Base-by-base conservation (phyloP, 2,329 filamentous ascomycete species). In the Pleomassaria siparia region DNA sequence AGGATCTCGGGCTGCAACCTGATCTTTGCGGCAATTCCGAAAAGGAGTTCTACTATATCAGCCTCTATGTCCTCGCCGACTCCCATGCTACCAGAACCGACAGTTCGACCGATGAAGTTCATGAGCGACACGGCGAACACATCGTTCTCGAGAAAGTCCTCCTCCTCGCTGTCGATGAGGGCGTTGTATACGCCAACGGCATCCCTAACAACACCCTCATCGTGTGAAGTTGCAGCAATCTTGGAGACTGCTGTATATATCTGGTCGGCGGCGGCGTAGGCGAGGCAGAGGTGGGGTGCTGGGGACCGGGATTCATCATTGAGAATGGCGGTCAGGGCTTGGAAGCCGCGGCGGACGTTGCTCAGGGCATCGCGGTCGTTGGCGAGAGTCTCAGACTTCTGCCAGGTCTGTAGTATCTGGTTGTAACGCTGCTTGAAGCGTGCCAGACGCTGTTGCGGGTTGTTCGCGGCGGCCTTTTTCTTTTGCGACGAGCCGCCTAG, bases 1-100 rank as follows among this genome's bases (percentile, higher is more conserved):
- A 99, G 74, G 45, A 97, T 92, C 49, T 86, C 82, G 4, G 94
- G 91, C 59, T 95, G 87, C 51, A 96, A 77, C 37, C 94, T 82
- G 59, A 99, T 96, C 78, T 97, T 97, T 57, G 94, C 95, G 16
- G 94, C 90, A 57, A 99, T 91, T 53, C 92, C 95, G 74, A 99
- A 99, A 36, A 95, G 82, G 46, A 99, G 76, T 74, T 99, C 92
- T 43, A 97, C 89, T 40, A 97, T 85, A 49, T 91, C 85, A 9
- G 87, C 87, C 70, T 97, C 91, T 10, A 89, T 91, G 48, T 96
- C 89, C 44, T 85, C 80, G 29, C 87, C 84, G 3, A 91, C 76
- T n/a, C 84, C 80, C 52, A 89, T 83, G 63, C 82, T 86, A 58
- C 88, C 88, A 50, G 83, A 80, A 35, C 87, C 86, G 1, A 88